Evolutionary conservation across 2,329 filamentous ascomycete species (phyloP).

Genomic region (Amylocarpus encephaloides): DNA sequence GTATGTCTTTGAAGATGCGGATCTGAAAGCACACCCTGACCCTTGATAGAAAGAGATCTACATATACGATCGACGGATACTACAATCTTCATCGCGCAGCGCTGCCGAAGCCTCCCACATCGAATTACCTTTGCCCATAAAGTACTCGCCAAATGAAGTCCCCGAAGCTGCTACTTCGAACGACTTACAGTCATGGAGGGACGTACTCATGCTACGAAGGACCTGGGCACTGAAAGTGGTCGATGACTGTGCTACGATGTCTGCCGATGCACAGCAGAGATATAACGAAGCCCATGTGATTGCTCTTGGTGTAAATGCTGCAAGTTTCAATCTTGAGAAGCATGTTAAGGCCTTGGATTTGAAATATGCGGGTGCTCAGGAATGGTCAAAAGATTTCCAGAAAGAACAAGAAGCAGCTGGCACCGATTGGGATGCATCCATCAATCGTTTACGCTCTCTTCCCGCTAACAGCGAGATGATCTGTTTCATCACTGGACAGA

Average conservation of each 20-base stretch:
- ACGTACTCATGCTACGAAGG: conserved; percentile 72
- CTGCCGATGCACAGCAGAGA: conserved; percentile 54
- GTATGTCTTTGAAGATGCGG: conserved; percentile 39
- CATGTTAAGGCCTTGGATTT: conserved; percentile 67
- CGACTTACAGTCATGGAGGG: conserved; percentile 80
- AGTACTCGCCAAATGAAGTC: conserved; percentile 54
- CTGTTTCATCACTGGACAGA: conserved; percentile 53
- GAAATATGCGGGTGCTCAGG: conserved; percentile 63
- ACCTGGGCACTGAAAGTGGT: conserved; percentile 71
- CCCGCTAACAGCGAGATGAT: conserved; percentile 61
- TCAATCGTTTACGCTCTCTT: conserved; percentile 57
- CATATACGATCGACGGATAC: conserved; percentile 79
- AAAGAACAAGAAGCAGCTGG: conserved; percentile 61
- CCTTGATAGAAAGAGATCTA: conserved; percentile 70
- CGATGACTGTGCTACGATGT: conserved; percentile 62
- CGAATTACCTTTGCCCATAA: conserved; percentile 46
- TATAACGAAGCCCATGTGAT: conserved; percentile 71
- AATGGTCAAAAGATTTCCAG: conserved; percentile 62
- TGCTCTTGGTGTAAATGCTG: conserved; percentile 73
- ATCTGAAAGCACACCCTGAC: conserved; percentile 15
- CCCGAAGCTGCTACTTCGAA: conserved; percentile 81
- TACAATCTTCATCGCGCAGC: conserved; percentile 48
- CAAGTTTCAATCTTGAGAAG: conserved; percentile 75
- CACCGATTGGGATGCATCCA: conserved; percentile 60
- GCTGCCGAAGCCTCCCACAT: conserved; percentile 39